Conservation (phyloP, 495 filamentous ascomycete genomes). For the Hapsidospora chrysogenum region DNA sequence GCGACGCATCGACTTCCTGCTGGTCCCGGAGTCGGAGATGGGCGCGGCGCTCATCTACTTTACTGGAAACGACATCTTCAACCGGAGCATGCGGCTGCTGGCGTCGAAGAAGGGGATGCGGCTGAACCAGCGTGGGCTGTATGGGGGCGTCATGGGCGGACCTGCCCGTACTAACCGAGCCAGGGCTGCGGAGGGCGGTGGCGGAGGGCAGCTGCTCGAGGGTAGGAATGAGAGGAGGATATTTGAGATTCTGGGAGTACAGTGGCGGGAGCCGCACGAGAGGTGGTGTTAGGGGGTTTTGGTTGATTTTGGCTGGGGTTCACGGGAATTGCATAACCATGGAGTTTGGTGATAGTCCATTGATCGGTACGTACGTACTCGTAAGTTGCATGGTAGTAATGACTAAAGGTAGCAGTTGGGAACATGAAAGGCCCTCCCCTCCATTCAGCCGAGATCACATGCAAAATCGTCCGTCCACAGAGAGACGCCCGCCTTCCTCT, state of each 20-base stretch:
- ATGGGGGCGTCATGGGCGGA: constrained; percentile 52
- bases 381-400: too few species aligned
- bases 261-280: constrained; percentile 71
- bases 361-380: too few species aligned
- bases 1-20: constrained; percentile 75
- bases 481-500: too few species aligned
- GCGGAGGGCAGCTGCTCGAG: constrained; percentile 64
- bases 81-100: constrained; percentile 69
- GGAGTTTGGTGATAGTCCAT: too few species aligned
- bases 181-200: too few species aligned
- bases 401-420: too few species aligned
- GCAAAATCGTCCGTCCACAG: too few species aligned
- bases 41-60: constrained; percentile 92
- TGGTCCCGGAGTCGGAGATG: constrained; percentile 66
- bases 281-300: constrained; percentile 62
- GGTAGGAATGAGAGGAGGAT: constrained; percentile 66
- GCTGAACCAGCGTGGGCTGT: constrained; percentile 75
- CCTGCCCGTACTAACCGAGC: too few species aligned
- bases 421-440: too few species aligned
- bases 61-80: constrained; percentile 94
- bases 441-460: too few species aligned
- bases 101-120: constrained; percentile 74
- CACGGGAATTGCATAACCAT: too few species aligned
- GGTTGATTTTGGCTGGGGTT: too few species aligned
- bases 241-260: constrained; percentile 72